These are phyloP conservation scores for Colletotrichum aenigma DNA, from an alignment of 2,329 filamentous ascomycete species.

Conservation along the genomic window DNA sequence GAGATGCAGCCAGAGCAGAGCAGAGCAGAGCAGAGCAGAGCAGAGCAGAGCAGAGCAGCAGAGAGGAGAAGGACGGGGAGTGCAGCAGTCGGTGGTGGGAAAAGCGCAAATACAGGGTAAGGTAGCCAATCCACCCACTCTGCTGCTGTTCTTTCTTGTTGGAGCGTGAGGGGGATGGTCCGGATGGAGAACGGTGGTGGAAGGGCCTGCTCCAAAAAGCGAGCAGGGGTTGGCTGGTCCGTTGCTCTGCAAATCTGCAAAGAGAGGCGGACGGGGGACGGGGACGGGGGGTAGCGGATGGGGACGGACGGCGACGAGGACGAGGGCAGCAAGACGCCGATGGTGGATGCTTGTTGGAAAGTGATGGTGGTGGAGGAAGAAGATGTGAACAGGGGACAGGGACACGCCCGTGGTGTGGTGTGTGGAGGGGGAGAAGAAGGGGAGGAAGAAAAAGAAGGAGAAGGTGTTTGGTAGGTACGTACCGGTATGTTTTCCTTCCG, in stretches of 20 bases:
- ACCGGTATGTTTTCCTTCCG: neutral
- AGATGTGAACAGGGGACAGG: neutral
- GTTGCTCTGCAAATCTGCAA: neutral
- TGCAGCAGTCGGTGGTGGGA: neutral
- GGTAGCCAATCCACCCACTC: neutral
- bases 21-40: neutral
- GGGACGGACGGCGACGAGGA: neutral
- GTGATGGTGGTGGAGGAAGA: neutral
- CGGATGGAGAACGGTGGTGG: neutral
- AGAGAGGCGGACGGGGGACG: neutral
- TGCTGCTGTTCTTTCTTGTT: neutral
- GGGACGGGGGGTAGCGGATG: neutral
- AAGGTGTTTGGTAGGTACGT: neutral
- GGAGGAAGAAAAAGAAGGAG: neutral
- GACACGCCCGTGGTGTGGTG: constrained; percentile 9
- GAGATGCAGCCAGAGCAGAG: constrained; percentile 6
- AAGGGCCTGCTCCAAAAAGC: neutral
- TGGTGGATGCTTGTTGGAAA: neutral
- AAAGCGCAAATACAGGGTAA: neutral
- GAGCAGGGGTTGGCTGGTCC: neutral
- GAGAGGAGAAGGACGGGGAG: neutral
- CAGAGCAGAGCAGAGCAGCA: neutral
- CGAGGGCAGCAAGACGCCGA: neutral
- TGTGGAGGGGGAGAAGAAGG: neutral
- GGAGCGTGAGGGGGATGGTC: neutral